These are phyloP conservation scores for Galerina sulciceps DNA, from an alignment of 768 basidiomycete species.

Conservation along the genomic window DNA sequence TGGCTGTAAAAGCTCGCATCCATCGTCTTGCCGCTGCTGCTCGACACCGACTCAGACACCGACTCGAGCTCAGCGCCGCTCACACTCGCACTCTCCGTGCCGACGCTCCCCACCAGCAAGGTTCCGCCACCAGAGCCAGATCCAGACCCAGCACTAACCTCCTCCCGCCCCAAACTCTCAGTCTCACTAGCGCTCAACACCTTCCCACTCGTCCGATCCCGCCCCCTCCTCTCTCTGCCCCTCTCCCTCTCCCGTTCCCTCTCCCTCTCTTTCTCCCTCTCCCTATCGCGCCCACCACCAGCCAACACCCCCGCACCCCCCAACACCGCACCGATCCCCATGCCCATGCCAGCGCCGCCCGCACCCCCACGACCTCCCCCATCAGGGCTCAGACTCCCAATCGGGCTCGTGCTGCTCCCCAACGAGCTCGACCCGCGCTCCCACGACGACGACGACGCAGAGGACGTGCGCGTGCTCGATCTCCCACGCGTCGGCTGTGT, in stretches of 20 bases:
- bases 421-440: slow-evolving; percentile 35
- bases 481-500: slow-evolving; percentile 48
- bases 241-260: slow-evolving; percentile 29
- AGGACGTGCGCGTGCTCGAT: slow-evolving; percentile 56
- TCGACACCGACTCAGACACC: not conserved
- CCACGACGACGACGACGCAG: slow-evolving; percentile 54
- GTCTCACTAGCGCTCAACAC: slow-evolving; percentile 40
- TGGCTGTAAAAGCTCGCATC: slow-evolving; percentile 21
- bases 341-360: slow-evolving; percentile 5
- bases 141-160: not conserved
- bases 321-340: slow-evolving; percentile 20
- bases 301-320: slow-evolving; percentile 31
- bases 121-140: not conserved
- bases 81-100: slow-evolving; percentile 2
- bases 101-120: not conserved
- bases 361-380: slow-evolving; percentile 9
- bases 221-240: slow-evolving; percentile 39
- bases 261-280: slow-evolving; percentile 28
- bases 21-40: slow-evolving; percentile 9
- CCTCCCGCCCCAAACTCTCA: slow-evolving; percentile 26
- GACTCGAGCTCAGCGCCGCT: not conserved
- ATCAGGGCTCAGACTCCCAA: slow-evolving; percentile 45
- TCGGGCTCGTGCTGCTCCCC: slow-evolving; percentile 33
- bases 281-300: slow-evolving; percentile 35
- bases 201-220: slow-evolving; percentile 44